phyloP scores from a whole-genome alignment of 768 basidiomycete genomes.

The Phylloporus sp. region DNA sequence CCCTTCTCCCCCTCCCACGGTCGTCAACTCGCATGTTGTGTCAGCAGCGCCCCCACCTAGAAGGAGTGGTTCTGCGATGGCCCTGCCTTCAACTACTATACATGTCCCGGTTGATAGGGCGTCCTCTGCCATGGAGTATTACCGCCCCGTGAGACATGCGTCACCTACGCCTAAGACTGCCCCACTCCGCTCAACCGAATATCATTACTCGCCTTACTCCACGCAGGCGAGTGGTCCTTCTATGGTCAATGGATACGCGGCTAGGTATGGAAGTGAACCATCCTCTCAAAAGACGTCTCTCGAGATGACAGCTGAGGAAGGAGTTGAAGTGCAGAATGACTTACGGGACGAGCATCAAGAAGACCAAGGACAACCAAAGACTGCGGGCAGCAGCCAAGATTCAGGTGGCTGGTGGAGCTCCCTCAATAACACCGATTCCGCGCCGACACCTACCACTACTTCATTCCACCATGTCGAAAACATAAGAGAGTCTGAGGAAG shows the following conservation, averaged over 20 bases:
- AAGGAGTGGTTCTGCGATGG: slow-evolving; percentile 69
- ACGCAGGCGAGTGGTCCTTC: slow-evolving; percentile 21
- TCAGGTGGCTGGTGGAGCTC: slow-evolving; percentile 63
- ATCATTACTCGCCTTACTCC: slow-evolving; percentile 29
- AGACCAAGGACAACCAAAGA: slow-evolving; percentile 2
- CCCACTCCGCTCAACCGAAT: slow-evolving; percentile 42
- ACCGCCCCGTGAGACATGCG: slow-evolving; percentile 45
- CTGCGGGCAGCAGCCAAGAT: slow-evolving; percentile 32
- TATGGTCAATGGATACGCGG: slow-evolving; percentile 37
- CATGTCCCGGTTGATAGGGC: slow-evolving; percentile 62
- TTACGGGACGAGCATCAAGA: slow-evolving; percentile 6
- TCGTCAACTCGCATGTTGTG: slow-evolving; percentile 35
- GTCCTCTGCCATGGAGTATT: slow-evolving; percentile 75
- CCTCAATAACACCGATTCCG: slow-evolving; percentile 35
- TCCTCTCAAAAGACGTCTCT: slow-evolving; percentile 27
- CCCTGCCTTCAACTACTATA: slow-evolving; percentile 44
- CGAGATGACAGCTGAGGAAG: slow-evolving; percentile 30
- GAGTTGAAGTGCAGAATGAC: slow-evolving; percentile 7
- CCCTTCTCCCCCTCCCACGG: slow-evolving; percentile 69
- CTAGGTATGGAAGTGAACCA: slow-evolving; percentile 33
- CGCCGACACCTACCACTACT: slow-evolving; percentile 64
- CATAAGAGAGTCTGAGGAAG: slow-evolving; percentile 42
- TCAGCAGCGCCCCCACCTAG: slow-evolving; percentile 42
- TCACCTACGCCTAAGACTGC: slow-evolving; percentile 55
- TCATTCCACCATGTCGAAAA: slow-evolving; percentile 58